A percentile compares a stretch with the other conserved stretches of the same genome.
These are phyloP conservation scores for Macrolepiota albuminosa DNA, from an alignment of 768 basidiomycete genomes.

Conservation along the genomic window DNA sequence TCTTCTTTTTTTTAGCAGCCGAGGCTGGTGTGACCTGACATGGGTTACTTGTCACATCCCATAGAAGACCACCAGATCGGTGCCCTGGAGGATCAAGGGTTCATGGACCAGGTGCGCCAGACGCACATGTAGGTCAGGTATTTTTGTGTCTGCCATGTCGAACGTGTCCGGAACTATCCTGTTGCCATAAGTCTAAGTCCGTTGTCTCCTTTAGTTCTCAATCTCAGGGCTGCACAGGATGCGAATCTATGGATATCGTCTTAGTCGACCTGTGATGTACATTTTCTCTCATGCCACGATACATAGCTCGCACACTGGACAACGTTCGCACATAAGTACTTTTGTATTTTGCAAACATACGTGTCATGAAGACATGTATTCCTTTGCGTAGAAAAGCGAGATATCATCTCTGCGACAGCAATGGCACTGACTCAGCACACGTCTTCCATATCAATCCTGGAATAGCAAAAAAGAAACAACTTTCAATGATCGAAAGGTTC, in stretches of 20 bases:
- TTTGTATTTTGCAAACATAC: constrained; percentile 9
- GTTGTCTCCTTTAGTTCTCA: constrained; percentile 15
- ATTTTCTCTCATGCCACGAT: background rate
- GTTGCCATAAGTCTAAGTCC: constrained; percentile 21
- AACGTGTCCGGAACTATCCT: constrained; percentile 31
- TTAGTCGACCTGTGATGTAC: constrained; percentile 1
- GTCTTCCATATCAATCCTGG: background rate
- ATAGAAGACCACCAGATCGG: constrained; percentile 23
- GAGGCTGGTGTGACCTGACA: constrained; percentile 25
- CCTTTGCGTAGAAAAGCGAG: constrained; percentile 2
- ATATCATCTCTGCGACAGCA: constrained; percentile 9
- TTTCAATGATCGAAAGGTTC: background rate
- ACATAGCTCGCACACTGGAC: background rate
- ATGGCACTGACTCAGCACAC: background rate
- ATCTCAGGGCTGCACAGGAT: constrained; percentile 28
- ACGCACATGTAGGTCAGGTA: constrained; percentile 29
- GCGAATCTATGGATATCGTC: constrained; percentile 12
- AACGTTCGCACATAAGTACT: background rate
- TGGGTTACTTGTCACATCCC: constrained; percentile 22
- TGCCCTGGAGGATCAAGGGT: constrained; percentile 39
- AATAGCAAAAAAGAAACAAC: constrained; percentile 5
- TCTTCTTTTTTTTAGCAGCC: constrained; percentile 17
- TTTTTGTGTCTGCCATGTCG: constrained; percentile 29
- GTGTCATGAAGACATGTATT: constrained; percentile 8
- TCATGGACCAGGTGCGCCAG: constrained; percentile 18